Evolutionary conservation across 257 asterid genomes (phyloP).

Genomic region (Oldenlandia corymbosa): DNA sequence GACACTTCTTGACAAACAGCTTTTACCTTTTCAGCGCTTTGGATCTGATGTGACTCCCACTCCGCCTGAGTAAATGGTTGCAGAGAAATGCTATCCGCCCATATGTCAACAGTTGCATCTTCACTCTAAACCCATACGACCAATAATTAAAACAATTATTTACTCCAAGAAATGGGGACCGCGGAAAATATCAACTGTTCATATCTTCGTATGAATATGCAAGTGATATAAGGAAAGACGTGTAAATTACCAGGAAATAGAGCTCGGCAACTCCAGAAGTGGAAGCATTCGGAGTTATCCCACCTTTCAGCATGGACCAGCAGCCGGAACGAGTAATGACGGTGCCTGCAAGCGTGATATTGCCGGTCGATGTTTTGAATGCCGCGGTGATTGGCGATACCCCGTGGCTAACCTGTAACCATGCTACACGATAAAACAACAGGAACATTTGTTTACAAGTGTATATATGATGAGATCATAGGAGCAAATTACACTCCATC

Average conservation of each 20-base stretch:
- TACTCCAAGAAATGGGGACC: too few relatives aligned
- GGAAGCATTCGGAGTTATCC: constrained; percentile 31
- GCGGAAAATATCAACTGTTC: too few relatives aligned
- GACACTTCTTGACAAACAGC: too few relatives aligned
- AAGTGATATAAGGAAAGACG: too few relatives aligned
- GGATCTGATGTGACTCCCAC: constrained; percentile 55
- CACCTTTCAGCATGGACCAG: constrained; percentile 77
- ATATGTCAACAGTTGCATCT: constrained; percentile 34
- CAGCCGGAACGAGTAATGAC: constrained; percentile 34
- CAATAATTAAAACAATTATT: too few relatives aligned
- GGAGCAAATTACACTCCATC: too few relatives aligned
- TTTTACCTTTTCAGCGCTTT: constrained; percentile 47
- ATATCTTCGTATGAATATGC: too few relatives aligned
- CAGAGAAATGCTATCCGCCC: constrained; percentile 58
- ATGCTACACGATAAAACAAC: constrained; percentile 29
- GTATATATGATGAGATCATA: too few relatives aligned
- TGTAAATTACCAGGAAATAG: constrained; percentile 49
- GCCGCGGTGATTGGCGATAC: constrained; percentile 32
- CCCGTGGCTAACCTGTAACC: constrained; percentile 67
- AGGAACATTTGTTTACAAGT: too few relatives aligned
- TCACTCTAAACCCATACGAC: too few relatives aligned
- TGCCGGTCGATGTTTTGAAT: constrained; percentile 23
- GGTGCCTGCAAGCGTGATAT: constrained; percentile 32
- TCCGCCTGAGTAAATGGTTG: constrained; percentile 52
- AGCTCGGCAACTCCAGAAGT: constrained; percentile 39